Base-by-base conservation (phyloP, 1,284 basidiomycete species). In the Golubevia pallescens region DNA sequence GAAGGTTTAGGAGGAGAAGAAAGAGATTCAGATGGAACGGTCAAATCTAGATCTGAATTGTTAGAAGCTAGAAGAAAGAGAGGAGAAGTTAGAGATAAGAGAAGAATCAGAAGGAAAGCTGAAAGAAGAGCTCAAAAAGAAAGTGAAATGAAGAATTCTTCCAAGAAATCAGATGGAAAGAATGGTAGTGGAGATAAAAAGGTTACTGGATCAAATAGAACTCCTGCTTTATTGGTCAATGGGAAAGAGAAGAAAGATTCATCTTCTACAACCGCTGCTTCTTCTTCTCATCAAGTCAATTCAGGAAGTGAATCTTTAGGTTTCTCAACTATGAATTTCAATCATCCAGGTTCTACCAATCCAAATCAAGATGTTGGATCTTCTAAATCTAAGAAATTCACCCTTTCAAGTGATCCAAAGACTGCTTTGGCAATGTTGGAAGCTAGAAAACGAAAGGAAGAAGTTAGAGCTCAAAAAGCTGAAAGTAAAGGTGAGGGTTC, bases 21-120 rank as follows among this genome's bases (percentile, higher is more conserved):
- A 38, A n/a, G n/a, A n/a, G n/a, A n/a, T n/a, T n/a, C n/a, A n/a
- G n/a, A n/a, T n/a, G n/a, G n/a, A n/a, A n/a, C n/a, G n/a, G 34
- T 10, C 3, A 38, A 38, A 38, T 38, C 34, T 38, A 38, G 34
- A 10, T 5, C 34, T 38, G 34, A 38, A 38, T 70, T 84, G 1
- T 65, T 84, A 53, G 78, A 81, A 58, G 81, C 80, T 65, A 73
- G 80, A 38, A 62, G 81, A 20, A 73, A 79, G 63, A 59, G 81
- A 3, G 72, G 77, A 57, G 78, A 82, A 52, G 77, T 80, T 66
- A 71, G 80, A 28, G 80, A 84, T 55, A 68, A 70, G 20, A 77
- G 81, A 58, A 74, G 78, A 62, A 63, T 71, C 10, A 69, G 74
- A 55, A 76, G 78, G 61, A 82, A 81, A 62, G 77, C 80, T 4